Evolutionary conservation across 495 filamentous ascomycete species (phyloP).

Genomic region (Hypoxylon lienhwacheense): DNA sequence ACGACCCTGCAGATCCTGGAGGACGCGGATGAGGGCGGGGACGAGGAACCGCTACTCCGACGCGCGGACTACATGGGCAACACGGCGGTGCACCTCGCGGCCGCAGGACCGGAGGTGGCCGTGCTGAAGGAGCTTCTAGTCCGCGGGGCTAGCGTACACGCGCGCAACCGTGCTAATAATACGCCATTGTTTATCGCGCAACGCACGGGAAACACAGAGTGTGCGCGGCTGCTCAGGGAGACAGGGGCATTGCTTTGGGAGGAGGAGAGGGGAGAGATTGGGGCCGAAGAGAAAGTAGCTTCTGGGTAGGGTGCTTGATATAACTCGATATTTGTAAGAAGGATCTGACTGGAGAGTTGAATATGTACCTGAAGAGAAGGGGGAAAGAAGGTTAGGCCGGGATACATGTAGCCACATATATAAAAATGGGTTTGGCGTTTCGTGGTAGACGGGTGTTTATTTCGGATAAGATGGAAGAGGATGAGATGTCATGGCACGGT

Average conservation of each 20-base stretch:
- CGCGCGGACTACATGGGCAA: conserved; percentile 86
- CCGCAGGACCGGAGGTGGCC: conserved; percentile 48
- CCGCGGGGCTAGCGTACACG: conserved; percentile 82
- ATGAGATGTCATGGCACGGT: too few relatives aligned
- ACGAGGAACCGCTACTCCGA: conserved; percentile 63
- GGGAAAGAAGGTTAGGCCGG: too few relatives aligned
- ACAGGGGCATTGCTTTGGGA: conserved; percentile 67
- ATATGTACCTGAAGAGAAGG: too few relatives aligned
- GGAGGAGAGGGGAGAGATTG: conserved; percentile 26
- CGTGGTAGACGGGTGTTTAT: too few relatives aligned
- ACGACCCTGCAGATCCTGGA: conserved; percentile 67
- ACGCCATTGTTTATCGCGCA: conserved; percentile 82
- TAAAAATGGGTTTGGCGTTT: too few relatives aligned
- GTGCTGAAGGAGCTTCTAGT: conserved; percentile 73
- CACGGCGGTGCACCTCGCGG: conserved; percentile 71
- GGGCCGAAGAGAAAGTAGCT: too few relatives aligned
- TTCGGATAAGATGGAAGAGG: too few relatives aligned
- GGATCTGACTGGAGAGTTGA: too few relatives aligned
- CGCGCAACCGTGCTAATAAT: conserved; percentile 76
- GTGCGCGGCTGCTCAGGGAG: conserved; percentile 66
- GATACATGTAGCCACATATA: too few relatives aligned
- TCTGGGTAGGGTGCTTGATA: not conserved
- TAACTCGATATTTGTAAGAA: too few relatives aligned
- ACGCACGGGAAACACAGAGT: conserved; percentile 55
- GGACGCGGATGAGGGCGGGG: conserved; percentile 50